phyloP scores from a whole-genome alignment of 2,329 filamentous ascomycete species.

The Fusarium pseudoanthophilum region DNA sequence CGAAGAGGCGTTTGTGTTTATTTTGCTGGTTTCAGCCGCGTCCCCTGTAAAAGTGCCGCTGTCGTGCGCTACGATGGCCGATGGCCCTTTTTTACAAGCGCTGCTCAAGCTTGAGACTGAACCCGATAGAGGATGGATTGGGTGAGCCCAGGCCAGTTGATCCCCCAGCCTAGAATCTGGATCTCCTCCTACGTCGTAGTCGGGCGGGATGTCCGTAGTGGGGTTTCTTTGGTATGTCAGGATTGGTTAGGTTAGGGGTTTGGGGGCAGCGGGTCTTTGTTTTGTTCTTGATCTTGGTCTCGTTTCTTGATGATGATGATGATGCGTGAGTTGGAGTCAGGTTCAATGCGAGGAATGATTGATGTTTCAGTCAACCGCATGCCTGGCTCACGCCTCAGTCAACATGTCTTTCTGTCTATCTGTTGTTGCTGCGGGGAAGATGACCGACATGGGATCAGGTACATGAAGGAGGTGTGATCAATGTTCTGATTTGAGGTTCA shows the following conservation, averaged over 20 bases:
- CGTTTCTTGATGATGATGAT: constrained; percentile 12
- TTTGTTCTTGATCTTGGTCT: neutral
- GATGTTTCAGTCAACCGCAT: constrained; percentile 32
- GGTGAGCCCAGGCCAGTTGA: constrained; percentile 29
- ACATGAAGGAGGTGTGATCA: constrained; percentile 16
- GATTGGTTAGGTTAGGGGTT: constrained; percentile 35
- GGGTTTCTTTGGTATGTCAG: constrained; percentile 28
- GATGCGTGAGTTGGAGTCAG: neutral
- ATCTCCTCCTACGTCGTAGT: constrained; percentile 28
- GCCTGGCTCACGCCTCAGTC: constrained; percentile 14
- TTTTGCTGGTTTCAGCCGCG: constrained; percentile 34
- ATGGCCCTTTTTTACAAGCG: constrained; percentile 12
- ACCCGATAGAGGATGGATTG: neutral
- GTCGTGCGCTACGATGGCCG: constrained; percentile 10
- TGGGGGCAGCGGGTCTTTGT: constrained; percentile 27
- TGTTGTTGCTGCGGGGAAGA: constrained; percentile 30
- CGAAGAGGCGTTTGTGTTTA: constrained; percentile 31
- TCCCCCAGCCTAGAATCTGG: constrained; percentile 25
- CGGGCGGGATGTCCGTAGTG: constrained; percentile 36
- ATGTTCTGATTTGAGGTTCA: constrained; percentile 21
- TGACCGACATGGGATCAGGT: constrained; percentile 11
- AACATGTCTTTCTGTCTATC: neutral
- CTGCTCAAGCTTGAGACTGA: neutral
- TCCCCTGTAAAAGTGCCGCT: constrained; percentile 21
- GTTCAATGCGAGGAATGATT: constrained; percentile 24